These are phyloP conservation scores for Zancudomyces culisetae DNA, from an alignment of 371 early-diverging fungal genomes.

Conservation along the genomic window DNA sequence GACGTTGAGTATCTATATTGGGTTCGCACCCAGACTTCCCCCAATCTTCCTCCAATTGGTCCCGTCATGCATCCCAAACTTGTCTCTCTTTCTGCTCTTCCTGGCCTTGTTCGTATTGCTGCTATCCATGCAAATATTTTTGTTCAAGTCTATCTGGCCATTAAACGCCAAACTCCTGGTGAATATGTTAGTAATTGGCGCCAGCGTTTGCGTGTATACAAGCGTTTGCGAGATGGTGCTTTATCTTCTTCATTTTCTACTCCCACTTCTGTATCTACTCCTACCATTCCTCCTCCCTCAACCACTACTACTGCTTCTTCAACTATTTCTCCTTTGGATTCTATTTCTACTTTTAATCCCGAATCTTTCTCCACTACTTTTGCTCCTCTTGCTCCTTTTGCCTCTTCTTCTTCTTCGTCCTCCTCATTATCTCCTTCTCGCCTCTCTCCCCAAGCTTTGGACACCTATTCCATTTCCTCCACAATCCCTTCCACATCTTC, in stretches of 20 bases:
- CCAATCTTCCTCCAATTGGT: conserved; percentile 68
- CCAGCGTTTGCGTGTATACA: background rate
- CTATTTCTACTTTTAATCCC: background rate
- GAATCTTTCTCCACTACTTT: background rate
- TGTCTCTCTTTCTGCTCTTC: conserved; percentile 52
- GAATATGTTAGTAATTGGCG: background rate
- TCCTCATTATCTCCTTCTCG: background rate
- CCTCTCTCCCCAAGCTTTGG: background rate
- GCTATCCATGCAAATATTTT: conserved; percentile 80
- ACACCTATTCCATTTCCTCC: background rate
- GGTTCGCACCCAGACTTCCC: conserved; percentile 43
- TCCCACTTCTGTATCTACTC: background rate
- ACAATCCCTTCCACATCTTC: no score
- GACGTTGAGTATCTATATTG: conserved; percentile 19
- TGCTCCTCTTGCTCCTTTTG: background rate
- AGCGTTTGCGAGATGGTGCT: background rate
- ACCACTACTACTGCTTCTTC: background rate
- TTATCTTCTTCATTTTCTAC: background rate
- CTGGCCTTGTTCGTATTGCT: conserved; percentile 61
- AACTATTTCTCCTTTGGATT: background rate
- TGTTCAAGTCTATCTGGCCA: conserved; percentile 49
- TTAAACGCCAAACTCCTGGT: background rate
- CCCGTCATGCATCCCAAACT: conserved; percentile 62
- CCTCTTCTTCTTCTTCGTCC: no score
- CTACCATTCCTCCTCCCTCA: background rate